Conservation (phyloP, 1,284 basidiomycete species). For the Cutaneotrichosporon mucoides region DNA sequence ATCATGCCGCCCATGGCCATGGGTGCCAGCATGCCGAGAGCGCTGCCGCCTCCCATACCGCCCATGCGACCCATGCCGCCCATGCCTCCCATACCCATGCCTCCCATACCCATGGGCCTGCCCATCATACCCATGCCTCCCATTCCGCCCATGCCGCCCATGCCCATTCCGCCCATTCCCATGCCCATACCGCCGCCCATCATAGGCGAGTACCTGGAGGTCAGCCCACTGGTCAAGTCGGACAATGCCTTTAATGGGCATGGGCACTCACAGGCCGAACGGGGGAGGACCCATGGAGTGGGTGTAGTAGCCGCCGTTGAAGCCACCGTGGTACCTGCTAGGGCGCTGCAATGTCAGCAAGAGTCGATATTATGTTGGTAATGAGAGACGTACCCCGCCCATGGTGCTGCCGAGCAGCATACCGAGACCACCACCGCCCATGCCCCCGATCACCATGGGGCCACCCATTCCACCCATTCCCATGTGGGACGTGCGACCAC, state of each 20-base stretch:
- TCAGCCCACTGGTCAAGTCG: no score
- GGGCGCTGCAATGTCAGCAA: background rate
- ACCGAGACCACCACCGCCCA: background rate
- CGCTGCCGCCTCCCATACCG: background rate
- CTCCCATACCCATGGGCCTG: background rate
- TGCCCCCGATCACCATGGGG: background rate
- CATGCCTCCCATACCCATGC: background rate
- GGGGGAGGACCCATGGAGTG: background rate
- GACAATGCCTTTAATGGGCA: no score
- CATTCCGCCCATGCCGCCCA: background rate
- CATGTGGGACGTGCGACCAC: background rate
- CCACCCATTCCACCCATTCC: background rate
- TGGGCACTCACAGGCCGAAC: background rate
- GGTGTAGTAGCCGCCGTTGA: background rate
- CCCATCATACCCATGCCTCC: constrained; percentile 3
- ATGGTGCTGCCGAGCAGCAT: background rate
- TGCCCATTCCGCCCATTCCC: background rate
- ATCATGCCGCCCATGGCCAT: background rate
- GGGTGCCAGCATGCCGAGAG: background rate
- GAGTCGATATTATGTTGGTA: no score
- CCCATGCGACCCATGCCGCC: background rate
- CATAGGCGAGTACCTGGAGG: background rate
- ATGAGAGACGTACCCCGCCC: background rate
- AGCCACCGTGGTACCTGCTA: background rate
- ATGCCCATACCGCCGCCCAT: constrained; percentile 1